Base-by-base conservation (phyloP, 208 protist species). In the Acanthamoeba healyi region DNA sequence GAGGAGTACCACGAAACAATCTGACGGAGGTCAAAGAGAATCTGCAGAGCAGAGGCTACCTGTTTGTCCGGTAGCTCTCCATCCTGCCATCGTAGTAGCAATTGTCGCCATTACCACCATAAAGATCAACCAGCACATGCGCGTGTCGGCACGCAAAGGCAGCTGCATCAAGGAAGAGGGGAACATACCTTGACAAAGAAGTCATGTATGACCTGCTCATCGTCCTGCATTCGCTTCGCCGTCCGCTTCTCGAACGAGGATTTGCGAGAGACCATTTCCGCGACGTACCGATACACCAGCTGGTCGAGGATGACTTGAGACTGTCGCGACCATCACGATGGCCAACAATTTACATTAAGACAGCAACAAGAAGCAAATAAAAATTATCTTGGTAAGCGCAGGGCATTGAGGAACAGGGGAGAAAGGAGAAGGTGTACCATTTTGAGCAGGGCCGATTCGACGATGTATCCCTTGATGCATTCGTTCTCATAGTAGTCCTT, bases 401-500 rank as follows among this genome's bases (percentile, higher is more conserved):
- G n/a, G n/a, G n/a, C n/a, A n/a, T n/a, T n/a, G n/a, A n/a, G n/a
- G n/a, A n/a, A n/a, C n/a, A n/a, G n/a, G n/a, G n/a, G n/a, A n/a
- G n/a, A n/a, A n/a, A n/a, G 24, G 40, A 44, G n/a, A 46, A 5
- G 72, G 24, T 29, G 29, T 56, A 86, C 77, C 38, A 86, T 46
- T 54, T 86, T 86, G n/a, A 7, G 46, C n/a, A 86, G 32, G 9
- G 77, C 38, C 9, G 77, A 46, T 6, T 86, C 77, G 17, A 56
- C 46, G 17, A 86, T 86, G 42, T 86, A 38, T 46, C 77, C 77
- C 34, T 86, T 86, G 38, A 86, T 56, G 65, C 65, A 74, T 38
- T 86, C 77, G 32, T 86, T 86, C 9, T 86, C 77, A 22, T 58
- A 86, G 77, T 86, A 86, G 46, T 86, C 77, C 42, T 86, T 86